A percentile compares a stretch with the other conserved stretches of the same genome.
Evolutionary conservation across 208 protist species (phyloP).

Genomic region (Porcisia hertigi): DNA sequence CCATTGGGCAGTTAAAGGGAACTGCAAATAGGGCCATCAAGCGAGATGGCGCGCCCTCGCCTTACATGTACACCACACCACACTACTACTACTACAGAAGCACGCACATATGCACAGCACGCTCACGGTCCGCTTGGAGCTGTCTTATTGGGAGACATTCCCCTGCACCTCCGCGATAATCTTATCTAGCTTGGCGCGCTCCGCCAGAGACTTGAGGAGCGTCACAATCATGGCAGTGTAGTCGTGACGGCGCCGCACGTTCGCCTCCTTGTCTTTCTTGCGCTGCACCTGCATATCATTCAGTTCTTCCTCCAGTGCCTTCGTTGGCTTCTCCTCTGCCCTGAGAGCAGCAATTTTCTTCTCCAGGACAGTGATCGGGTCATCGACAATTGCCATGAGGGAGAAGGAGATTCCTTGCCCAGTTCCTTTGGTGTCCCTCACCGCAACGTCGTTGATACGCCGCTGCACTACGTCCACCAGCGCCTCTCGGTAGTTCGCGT

Average conservation of each 20-base stretch:
- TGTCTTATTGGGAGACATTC: slow-evolving; percentile 8
- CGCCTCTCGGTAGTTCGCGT: slow-evolving; percentile 63
- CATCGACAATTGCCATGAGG: slow-evolving; percentile 95
- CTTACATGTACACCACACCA: background rate
- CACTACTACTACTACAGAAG: background rate
- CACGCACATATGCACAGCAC: background rate
- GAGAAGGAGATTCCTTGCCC: slow-evolving; percentile 95
- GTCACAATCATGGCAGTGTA: slow-evolving; percentile 96
- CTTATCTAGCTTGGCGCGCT: slow-evolving; percentile 86
- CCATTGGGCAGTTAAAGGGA: no score
- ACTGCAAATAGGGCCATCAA: no score
- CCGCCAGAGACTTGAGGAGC: slow-evolving; percentile 92
- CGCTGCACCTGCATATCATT: slow-evolving; percentile 46
- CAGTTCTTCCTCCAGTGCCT: slow-evolving; percentile 64
- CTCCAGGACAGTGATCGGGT: slow-evolving; percentile 74
- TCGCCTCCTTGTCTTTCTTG: slow-evolving; percentile 84
- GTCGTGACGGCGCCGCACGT: slow-evolving; percentile 96
- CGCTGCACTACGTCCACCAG: slow-evolving; percentile 86
- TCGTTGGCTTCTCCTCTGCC: slow-evolving; percentile 51
- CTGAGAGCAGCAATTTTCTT: slow-evolving; percentile 56
- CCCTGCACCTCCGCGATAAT: slow-evolving; percentile 40
- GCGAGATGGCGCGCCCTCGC: background rate
- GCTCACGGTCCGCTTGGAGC: background rate
- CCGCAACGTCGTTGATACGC: slow-evolving; percentile 76
- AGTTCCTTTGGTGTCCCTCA: slow-evolving; percentile 43